Base-by-base conservation (phyloP, 2,329 filamentous ascomycete species). In the Penicillium sp. region DNA sequence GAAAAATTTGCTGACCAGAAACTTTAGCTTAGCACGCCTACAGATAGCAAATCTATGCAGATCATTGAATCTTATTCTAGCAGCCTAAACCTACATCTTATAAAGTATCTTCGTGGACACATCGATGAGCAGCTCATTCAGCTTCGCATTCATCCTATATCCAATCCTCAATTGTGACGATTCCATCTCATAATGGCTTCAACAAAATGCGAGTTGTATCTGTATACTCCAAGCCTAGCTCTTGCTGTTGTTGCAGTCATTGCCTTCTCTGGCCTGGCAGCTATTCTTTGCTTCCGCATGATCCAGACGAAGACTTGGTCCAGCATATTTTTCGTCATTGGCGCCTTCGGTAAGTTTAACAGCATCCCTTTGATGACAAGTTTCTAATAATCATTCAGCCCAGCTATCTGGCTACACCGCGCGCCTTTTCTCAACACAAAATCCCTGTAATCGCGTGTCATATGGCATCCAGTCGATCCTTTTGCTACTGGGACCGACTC, bases 401-500 rank as follows among this genome's bases (percentile, higher is more conserved):
- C 49, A 59, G 45, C 19, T 47, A 4, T 53, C 54, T 10, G 57
- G 57, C 10, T 53, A 56, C 19, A 46, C 39, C n/a, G 45, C 48
- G 11, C 53, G 57, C n/a, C 4, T 59, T n/a, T 56, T 53, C 21
- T 56, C 57, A 3, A 43, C 53, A 4, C 45, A 49, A 37, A 21
- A 57, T 39, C 16, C 19, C 3, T 50, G 53, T 33, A 53, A 50
- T 23, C 25, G 26, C 19, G 50, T 52, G 29, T 44, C 35, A 10
- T 59, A 58, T 16, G 52, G 43, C 19, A 35, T 48, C 25, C 58
- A 61, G 54, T 55, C 52, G 11, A 49, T 61, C 4, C 25, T 56
- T 4, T 35, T 61, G 27, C 31, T 61, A 35, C 48, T 61, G 4
- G 58, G 58, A 4, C 58, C 58, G 10, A 61, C 55, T 27, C 26